A percentile compares a stretch with the other conserved stretches of the same genome.
Conservation (phyloP, 345 rosid species). For the Dimocarpus longan region DNA sequence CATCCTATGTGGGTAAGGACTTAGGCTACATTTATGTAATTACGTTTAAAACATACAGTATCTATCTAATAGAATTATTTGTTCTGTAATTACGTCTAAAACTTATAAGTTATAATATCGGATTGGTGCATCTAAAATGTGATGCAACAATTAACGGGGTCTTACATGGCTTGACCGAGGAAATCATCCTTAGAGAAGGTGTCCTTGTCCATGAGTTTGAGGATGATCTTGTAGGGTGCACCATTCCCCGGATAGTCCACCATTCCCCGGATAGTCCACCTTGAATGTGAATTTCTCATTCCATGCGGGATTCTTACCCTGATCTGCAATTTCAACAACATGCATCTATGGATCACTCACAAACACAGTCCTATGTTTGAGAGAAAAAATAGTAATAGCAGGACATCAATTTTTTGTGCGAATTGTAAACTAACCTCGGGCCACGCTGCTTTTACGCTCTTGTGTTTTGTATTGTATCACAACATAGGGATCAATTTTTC, state of each 20-base stretch:
- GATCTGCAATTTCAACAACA: constrained; percentile 32
- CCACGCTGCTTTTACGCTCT: constrained; percentile 68
- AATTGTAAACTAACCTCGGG: constrained; percentile 48
- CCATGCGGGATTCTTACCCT: constrained; percentile 67
- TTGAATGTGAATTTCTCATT: constrained; percentile 63
- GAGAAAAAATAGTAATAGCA: neutral
- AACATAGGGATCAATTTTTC: constrained; percentile 78
- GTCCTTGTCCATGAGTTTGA: constrained; percentile 86
- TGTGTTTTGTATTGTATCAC: constrained; percentile 68
- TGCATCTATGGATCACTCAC: neutral
- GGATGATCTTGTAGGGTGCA: constrained; percentile 53
- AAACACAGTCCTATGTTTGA: neutral
- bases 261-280: constrained; percentile 77
- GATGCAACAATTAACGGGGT: neutral
- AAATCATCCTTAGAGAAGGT: constrained; percentile 71
- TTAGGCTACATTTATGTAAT: too few species aligned
- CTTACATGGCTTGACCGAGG: constrained; percentile 76
- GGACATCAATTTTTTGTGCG: neutral
- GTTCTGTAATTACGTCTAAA: too few species aligned
- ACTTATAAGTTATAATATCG: too few species aligned
- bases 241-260: constrained; percentile 83
- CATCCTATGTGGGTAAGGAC: too few species aligned
- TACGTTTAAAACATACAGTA: too few species aligned
- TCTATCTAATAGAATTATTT: too few species aligned
- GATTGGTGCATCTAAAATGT: too few species aligned